Conservation (phyloP, 345 rosid species). For the Fremontodendron californicum region DNA sequence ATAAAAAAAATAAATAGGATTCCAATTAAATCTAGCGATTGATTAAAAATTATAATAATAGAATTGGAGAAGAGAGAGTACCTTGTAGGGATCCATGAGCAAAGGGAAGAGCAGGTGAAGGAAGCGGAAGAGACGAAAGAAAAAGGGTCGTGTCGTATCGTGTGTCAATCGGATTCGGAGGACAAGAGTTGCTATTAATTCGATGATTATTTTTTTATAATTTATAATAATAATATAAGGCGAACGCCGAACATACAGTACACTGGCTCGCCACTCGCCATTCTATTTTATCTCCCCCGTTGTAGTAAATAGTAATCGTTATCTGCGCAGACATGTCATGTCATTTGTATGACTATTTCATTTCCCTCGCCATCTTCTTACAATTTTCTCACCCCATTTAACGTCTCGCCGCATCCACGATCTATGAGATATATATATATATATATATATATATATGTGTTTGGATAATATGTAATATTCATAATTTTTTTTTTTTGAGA, state of each 20-base stretch:
- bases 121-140: background rate
- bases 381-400: background rate
- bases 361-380: background rate
- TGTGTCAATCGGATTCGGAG: conserved; percentile 4
- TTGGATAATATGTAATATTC: no score
- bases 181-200: no score
- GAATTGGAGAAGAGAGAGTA: background rate
- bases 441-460: no score
- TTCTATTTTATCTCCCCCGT: background rate
- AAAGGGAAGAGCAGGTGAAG: background rate
- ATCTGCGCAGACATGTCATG: background rate
- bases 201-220: no score
- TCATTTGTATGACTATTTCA: background rate
- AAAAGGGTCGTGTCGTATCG: background rate
- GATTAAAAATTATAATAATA: background rate
- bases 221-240: no score
- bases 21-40: background rate
- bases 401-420: background rate
- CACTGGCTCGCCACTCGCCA: conserved; percentile 17
- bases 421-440: no score
- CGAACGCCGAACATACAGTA: no score
- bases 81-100: no score
- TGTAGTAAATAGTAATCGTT: background rate
- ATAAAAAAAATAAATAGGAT: background rate
- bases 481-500: no score